A percentile compares a stretch with the other conserved stretches of the same genome.
phyloP scores from a whole-genome alignment of 306 rosid genomes.

The Fragaria vesca region DNA sequence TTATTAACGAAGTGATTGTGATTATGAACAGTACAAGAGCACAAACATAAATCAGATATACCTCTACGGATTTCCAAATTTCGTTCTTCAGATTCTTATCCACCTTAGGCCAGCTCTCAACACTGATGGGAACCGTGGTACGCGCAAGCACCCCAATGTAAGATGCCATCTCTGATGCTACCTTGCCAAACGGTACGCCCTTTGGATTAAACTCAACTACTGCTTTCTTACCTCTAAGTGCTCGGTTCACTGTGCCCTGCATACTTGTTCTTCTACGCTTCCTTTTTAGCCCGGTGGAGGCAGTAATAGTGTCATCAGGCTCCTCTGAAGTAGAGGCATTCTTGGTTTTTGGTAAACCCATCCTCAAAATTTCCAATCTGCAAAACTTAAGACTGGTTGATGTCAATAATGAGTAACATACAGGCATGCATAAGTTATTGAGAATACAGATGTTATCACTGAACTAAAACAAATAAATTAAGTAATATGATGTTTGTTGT shows the following conservation, averaged over 20 bases:
- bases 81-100: slow-evolving; percentile 9
- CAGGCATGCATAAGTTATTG: neutral
- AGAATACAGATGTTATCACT: neutral
- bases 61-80: slow-evolving; percentile 10
- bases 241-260: neutral
- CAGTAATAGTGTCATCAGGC: neutral
- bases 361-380: neutral
- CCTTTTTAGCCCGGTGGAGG: neutral
- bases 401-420: neutral
- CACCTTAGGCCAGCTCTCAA: slow-evolving; percentile 24
- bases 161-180: slow-evolving; percentile 13
- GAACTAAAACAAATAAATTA: neutral
- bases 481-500: neutral
- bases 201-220: slow-evolving; percentile 11
- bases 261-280: slow-evolving; percentile 8
- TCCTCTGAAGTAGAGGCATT: slow-evolving; percentile 5
- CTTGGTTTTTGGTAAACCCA: slow-evolving; percentile 1
- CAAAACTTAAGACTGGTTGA: neutral
- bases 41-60: neutral
- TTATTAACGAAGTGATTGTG: neutral
- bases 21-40: neutral
- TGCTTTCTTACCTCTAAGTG: slow-evolving; percentile 13
- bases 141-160: slow-evolving; percentile 12
- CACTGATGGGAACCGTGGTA: slow-evolving; percentile 1
- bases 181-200: slow-evolving; percentile 13